These are phyloP conservation scores for Xenoacremonium recifei DNA, from an alignment of 2,329 filamentous ascomycete species.

Conservation along the genomic window DNA sequence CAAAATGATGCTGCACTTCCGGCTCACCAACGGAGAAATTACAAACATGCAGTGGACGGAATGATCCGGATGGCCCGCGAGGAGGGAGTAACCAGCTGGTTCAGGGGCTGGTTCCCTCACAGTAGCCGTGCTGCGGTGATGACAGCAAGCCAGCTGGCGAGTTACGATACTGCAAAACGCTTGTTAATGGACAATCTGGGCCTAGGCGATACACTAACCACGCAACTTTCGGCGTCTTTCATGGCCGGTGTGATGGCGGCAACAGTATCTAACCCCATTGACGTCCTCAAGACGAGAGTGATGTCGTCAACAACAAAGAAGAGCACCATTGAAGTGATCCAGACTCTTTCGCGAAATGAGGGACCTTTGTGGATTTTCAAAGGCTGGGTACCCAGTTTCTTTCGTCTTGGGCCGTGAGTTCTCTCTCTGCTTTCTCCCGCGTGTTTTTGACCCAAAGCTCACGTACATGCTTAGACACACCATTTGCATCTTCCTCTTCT, in stretches of 20 bases:
- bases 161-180: constrained; percentile 4
- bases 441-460: too few relatives aligned
- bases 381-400: constrained; percentile 5
- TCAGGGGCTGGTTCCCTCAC: not conserved
- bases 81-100: not conserved
- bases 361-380: not conserved
- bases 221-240: constrained; percentile 1
- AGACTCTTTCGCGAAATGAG: not conserved
- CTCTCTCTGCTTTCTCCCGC: too few relatives aligned
- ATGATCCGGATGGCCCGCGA: not conserved
- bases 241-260: not conserved
- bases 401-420: constrained; percentile 5
- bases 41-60: constrained; percentile 3
- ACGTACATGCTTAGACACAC: too few relatives aligned
- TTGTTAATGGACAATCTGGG: not conserved
- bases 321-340: not conserved
- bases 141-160: constrained; percentile 5
- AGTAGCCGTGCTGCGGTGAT: constrained; percentile 4
- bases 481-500: too few relatives aligned
- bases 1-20: constrained; percentile 1
- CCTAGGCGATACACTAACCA: not conserved
- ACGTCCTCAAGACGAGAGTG: constrained; percentile 3
- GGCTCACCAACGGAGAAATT: not conserved
- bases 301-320: not conserved
- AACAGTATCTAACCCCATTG: constrained; percentile 2